Base-by-base conservation (phyloP, 108 stramenopile species). In the Schizochytrium sp. region DNA sequence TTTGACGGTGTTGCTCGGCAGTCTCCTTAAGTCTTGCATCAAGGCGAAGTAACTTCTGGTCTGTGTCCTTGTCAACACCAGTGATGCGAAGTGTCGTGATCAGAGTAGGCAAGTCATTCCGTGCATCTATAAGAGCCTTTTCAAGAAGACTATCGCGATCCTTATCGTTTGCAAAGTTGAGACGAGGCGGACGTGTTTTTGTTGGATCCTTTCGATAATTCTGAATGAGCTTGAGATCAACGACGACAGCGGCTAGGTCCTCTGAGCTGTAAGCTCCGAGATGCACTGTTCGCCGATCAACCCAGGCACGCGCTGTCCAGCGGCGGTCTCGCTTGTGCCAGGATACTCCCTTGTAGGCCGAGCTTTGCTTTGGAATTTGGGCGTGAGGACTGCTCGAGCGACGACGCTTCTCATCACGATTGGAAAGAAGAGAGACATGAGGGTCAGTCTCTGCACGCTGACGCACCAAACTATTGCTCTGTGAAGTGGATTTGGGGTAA, bases 301-400 rank as follows among this genome's bases (percentile, higher is more conserved):
- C 53, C 76, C 76, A 83, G 50, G 53, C 47, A 38, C 76, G 47
- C 53, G 76, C 76, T n/a, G 53, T 83, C 76, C 76, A 83, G 0
- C 76, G 76, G 17, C 53, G 76, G 76, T 83, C 76, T 47, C 76
- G 76, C 47, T 83, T 83, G 47, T 83, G 76, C 76, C 76, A 83
- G 45, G 76, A 83, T n/a, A 83, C 76, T 5, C 76, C 76, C 2
- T 55, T 49, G 76, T 83, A 83, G 50, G 5, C 76, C 10, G 50
- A 55, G 47, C 76, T 83, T 44, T 69, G 64, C 64, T 69, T 69
- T 15, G 64, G 64, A 15, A 15, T 44, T 69, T 28, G 28, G 28
- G 28, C 0, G 28, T 28, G 28, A 28, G 28, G 28, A 28, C 28
- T 28, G 28, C 28, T 28, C 28, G 28, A 28, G 28, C 28, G 28